phyloP scores from a whole-genome alignment of 495 filamentous ascomycete genomes.

The Neurospora discreta region DNA sequence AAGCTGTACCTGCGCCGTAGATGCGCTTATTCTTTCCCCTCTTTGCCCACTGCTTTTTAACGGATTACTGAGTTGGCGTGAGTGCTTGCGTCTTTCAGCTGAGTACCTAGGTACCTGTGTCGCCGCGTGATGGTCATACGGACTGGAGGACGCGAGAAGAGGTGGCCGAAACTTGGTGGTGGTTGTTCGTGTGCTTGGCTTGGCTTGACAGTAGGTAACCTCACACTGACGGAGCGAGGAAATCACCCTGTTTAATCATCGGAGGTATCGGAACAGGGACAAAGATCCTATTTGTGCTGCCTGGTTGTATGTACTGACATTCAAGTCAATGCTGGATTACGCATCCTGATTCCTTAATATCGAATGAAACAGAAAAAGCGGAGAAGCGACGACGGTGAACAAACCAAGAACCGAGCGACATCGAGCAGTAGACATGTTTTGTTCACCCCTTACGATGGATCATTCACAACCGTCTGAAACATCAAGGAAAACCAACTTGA shows the following conservation, averaged over 20 bases:
- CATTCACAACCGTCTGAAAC: too few relatives aligned
- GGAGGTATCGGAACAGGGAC: neutral
- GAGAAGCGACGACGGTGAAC: neutral
- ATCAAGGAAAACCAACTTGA: too few relatives aligned
- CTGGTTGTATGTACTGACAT: neutral
- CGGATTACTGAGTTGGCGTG: neutral
- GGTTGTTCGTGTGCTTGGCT: too few relatives aligned
- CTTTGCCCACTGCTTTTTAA: neutral
- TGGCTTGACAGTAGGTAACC: too few relatives aligned
- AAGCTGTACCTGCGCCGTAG: neutral
- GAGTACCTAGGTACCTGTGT: too few relatives aligned
- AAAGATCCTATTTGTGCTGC: neutral
- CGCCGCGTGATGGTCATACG: neutral
- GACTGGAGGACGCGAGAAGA: neutral
- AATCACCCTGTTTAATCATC: too few relatives aligned
- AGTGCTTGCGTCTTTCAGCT: neutral
- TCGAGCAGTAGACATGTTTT: neutral
- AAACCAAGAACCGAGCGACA: neutral
- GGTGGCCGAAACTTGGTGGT: too few relatives aligned
- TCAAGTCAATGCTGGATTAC: neutral
- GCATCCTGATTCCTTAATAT: too few relatives aligned
- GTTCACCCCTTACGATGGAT: neutral
- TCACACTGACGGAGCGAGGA: too few relatives aligned
- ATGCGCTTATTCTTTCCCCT: neutral
- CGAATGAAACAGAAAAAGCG: neutral